Base-by-base conservation (phyloP, 2,329 filamentous ascomycete species). In the Hymenoscyphus fructigenus region DNA sequence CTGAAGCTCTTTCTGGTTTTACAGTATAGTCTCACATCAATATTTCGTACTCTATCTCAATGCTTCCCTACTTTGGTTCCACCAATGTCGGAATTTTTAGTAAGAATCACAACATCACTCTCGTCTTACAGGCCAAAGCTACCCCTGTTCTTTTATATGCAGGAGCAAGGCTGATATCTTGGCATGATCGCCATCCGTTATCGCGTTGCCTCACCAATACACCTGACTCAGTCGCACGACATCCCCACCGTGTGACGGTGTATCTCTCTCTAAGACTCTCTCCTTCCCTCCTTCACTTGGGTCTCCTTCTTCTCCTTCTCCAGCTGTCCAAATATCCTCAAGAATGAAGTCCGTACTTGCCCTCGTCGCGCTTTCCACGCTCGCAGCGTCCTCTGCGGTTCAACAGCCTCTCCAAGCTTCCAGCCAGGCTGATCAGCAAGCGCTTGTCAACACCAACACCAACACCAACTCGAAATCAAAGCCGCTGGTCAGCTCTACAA, bases 401-500 rank as follows among this genome's bases (percentile, higher is more conserved):
- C 64, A 66, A 57, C 64, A 62, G 3, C 58, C 61, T 53, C 64
- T 63, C 32, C 57, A 66, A n/a, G 50, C 12, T 56, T 12, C 44
- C 7, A 26, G 34, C 10, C 17, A 41, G 41, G 20, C 59, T 29
- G 3, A 60, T 17, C 34, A 57, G 23, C 47, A 62, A 57, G 57
- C 47, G 53, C 50, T 38, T 20, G 36, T 63, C 50, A 57, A 23
- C 20, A 14, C 41, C 50, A 57, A 23, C 20, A 14, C 41, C n/a
- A 50, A 50, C 20, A 23, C 44, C 44, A 50, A 50, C 44, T 50
- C 20, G 1, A 59, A 59, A 26, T 34, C 47, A 3, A 57, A 71
- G 32, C 64, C 68, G 2, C 65, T 72, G 4, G 65, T 85, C 61
- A 82, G 83, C 73, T 84, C 83, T 57, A 78, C 85, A 72, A 76